Base-by-base conservation (phyloP, 768 basidiomycete species). In the Mycena chlorophos region DNA sequence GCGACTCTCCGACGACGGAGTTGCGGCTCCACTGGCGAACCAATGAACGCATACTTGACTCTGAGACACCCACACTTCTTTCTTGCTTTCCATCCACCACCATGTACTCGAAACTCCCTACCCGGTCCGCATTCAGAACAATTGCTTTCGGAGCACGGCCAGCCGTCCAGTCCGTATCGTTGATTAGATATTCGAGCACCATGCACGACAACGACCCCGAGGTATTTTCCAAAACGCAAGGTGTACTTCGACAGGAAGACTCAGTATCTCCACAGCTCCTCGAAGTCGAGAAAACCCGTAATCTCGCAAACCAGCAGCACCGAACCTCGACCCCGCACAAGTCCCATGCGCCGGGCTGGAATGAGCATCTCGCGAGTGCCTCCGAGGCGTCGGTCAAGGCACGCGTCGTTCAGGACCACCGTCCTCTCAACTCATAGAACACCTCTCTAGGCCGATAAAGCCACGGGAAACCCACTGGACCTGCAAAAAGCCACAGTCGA, bases 361-460 rank as follows among this genome's bases (percentile, higher is more conserved):
- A 88, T 57, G 87, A 89, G 61, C 66, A 69, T 23, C 77, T 89
- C 13, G 87, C 87, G 0, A 79, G 76, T 52, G 57, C 75, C 12
- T 88, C 88, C 2, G 87, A 89, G 68, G 87, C 88, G 3, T 69
- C 72, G 17, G 73, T 88, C 43, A 88, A 89, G 78, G 87, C 81
- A 45, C 45, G 22, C 22, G 10, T 17, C 4, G 28, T 30, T 14
- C 13, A 12, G 2, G 19, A 31, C 12, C 10, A 6, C 8, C 2
- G 22, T 2, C 14, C 29, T 22, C 14, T 27, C 31, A 34, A 17
- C 31, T 20, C 30, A 20, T 48, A 4, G n/a, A 46, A 56, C 42
- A 60, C 53, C 26, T 40, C 17, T 22, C 48, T 49, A 81, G 79
- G 79, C 79, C 6, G 79, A 81, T 54, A 73, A 71, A 56, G 63